These are phyloP conservation scores for Nannizzia gypsea DNA, from an alignment of 2,329 filamentous ascomycete species.

Conservation along the genomic window DNA sequence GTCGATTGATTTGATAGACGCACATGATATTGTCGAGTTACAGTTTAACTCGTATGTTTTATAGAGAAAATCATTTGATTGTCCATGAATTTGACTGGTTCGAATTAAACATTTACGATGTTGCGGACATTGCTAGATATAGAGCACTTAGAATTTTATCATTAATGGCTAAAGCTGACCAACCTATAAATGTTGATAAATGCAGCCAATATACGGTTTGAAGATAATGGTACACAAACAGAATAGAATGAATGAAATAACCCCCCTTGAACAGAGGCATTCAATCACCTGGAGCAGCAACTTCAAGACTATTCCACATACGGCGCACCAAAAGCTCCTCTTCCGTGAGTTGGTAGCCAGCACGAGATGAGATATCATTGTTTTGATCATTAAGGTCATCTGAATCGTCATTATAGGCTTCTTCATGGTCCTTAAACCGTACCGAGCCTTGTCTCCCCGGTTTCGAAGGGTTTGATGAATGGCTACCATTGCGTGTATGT, in stretches of 20 bases:
- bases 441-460: constrained; percentile 18
- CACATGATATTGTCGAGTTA: too few species aligned
- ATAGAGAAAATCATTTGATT: too few species aligned
- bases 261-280: neutral
- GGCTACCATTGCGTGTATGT: neutral
- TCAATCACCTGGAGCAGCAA: constrained; percentile 23
- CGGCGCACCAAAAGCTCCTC: constrained; percentile 31
- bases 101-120: too few species aligned
- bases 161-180: neutral
- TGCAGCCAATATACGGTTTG: neutral
- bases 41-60: too few species aligned
- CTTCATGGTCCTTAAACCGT: constrained; percentile 25
- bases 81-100: too few species aligned
- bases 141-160: neutral
- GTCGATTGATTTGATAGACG: too few species aligned
- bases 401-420: constrained; percentile 12
- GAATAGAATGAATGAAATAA: too few species aligned
- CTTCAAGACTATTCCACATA: constrained; percentile 35
- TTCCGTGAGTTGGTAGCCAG: constrained; percentile 22
- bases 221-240: neutral
- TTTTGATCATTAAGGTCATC: constrained; percentile 8
- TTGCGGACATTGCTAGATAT: too few species aligned
- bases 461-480: constrained; percentile 14
- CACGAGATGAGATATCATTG: constrained; percentile 15
- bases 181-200: neutral